A percentile compares a stretch with the other conserved stretches of the same genome.
phyloP scores from a whole-genome alignment of 345 rosid genomes.

The Pugionium dolabratum region DNA sequence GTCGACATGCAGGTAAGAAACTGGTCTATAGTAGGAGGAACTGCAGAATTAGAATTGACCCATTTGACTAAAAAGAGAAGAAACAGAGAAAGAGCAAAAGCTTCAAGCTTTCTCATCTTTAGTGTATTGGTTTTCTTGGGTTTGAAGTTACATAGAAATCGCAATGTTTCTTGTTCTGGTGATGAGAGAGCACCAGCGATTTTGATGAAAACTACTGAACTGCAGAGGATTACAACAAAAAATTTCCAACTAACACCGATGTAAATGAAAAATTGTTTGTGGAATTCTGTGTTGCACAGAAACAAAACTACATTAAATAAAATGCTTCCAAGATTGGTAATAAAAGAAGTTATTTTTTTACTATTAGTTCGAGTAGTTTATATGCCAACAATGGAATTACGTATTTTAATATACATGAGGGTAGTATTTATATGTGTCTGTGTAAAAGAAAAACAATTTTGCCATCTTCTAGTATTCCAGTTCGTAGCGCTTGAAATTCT shows the following conservation, averaged over 20 bases:
- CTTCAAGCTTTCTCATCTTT: conserved; percentile 32
- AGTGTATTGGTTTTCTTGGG: conserved; percentile 25
- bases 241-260: conserved; percentile 35
- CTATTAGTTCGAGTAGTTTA: neutral
- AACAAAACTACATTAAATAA: conserved; percentile 18
- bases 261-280: conserved; percentile 7
- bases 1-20: conserved; percentile 39
- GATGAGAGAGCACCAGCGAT: conserved; percentile 17
- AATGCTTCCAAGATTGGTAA: conserved; percentile 2
- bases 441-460: too few relatives aligned
- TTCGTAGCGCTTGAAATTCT: too few relatives aligned
- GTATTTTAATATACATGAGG: too few relatives aligned
- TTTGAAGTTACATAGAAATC: conserved; percentile 35
- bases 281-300: conserved; percentile 30
- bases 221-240: conserved; percentile 5
- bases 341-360: too few relatives aligned
- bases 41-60: conserved; percentile 33
- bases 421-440: too few relatives aligned
- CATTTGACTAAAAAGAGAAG: conserved; percentile 37
- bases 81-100: conserved; percentile 30
- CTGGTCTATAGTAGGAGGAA: conserved; percentile 26
- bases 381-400: conserved; percentile 22
- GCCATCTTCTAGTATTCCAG: too few relatives aligned
- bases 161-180: conserved; percentile 27
- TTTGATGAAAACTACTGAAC: conserved; percentile 22